Evolutionary conservation across 805 yeast genomes (phyloP), one percentile per base, ranked within the genome.

Genomic region (Metschnikowia proteae): DNA sequence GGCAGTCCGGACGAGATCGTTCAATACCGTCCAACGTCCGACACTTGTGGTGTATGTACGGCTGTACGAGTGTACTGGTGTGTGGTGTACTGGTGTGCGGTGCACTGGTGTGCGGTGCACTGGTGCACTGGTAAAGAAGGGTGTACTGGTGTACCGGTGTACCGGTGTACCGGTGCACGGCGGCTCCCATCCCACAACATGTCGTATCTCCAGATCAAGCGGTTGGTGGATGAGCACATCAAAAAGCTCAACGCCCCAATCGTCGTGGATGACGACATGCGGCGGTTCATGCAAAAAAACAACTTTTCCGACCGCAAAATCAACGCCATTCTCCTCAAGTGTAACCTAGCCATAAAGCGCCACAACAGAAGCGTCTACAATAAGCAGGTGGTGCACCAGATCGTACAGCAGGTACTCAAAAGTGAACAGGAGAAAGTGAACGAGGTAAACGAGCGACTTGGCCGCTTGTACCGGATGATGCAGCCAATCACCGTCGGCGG

Each of bases 351-450:
- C 38, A 51, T 65, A 25, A 58, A 59, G 40, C 50, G 72, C 10
- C 69, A 66, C 51, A 63, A 65, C 46, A 50, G 62, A 23, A 57
- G 53, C 43, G 45, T 56, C 36, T 70, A 64, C 58, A 51, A 57
- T 27, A 48, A 59, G 30, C 72, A 71, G 49, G 61, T 66, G n/a
- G 57, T 63, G 4, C 62, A 64, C 48, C 75, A 69, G 45, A 64
- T 72, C 1, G 65, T 64, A 22, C 72, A 64, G 50, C 76, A 72
- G 50, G 56, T 71, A 11, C 34, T 65, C 7, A 66, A 68, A 53
- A 48, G 60, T 38, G 76, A 72, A 47, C 57, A 59, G 32, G 59
- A 61, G 27, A 64, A 67, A 44, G 32, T 70, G 10, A 45, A 53
- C 17, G 42, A 54, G 23, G 68, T 68, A n/a, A 61, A 60, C 48